phyloP scores from a whole-genome alignment of 257 asterid species.

The Galeopsis tetrahit region DNA sequence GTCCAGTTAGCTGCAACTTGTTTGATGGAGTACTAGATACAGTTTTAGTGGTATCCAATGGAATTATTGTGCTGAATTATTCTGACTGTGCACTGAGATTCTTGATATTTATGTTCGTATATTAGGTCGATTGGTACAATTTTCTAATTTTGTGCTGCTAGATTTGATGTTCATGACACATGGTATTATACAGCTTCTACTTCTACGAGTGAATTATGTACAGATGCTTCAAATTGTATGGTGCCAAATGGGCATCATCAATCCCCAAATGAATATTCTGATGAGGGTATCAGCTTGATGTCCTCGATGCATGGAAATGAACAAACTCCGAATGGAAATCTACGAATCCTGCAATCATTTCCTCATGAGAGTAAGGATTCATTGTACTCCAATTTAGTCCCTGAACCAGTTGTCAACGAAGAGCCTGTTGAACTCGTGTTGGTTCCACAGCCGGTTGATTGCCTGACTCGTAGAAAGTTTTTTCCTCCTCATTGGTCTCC shows the following conservation, averaged over 20 bases:
- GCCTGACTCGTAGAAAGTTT: constrained; percentile 27
- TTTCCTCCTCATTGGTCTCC: constrained; percentile 50
- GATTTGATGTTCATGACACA: constrained; percentile 10
- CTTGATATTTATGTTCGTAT: neutral
- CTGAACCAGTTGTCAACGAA: constrained; percentile 32
- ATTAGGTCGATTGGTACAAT: neutral
- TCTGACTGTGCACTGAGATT: neutral
- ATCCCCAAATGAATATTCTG: constrained; percentile 26
- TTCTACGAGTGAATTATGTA: constrained; percentile 37
- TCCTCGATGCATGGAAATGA: constrained; percentile 26
- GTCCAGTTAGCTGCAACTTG: neutral
- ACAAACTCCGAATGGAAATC: constrained; percentile 12
- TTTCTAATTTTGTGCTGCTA: neutral
- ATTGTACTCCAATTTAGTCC: constrained; percentile 26
- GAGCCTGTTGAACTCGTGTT: constrained; percentile 36
- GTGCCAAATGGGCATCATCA: constrained; percentile 32
- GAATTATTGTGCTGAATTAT: neutral
- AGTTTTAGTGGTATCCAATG: neutral
- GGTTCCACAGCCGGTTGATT: constrained; percentile 34
- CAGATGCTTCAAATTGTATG: constrained; percentile 30
- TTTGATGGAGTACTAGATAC: constrained; percentile 4
- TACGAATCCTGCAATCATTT: constrained; percentile 29
- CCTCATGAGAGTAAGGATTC: constrained; percentile 25
- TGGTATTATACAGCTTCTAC: constrained; percentile 39
- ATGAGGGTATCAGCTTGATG: constrained; percentile 9